A percentile compares a stretch with the other conserved stretches of the same genome.
phyloP scores from a whole-genome alignment of 1,284 basidiomycete genomes.

The Dichomitus squalens region DNA sequence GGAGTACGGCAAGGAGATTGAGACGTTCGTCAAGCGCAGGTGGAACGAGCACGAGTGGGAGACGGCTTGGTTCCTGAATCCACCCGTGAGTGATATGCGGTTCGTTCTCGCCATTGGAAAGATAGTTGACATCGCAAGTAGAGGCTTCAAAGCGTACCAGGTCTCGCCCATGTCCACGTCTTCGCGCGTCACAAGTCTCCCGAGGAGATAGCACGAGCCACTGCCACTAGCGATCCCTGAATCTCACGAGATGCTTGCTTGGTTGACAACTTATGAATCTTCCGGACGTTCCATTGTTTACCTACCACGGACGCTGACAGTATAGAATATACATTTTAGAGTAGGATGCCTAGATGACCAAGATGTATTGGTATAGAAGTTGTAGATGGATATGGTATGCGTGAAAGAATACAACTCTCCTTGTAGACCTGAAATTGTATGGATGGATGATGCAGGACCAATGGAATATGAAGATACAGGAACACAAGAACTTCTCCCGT shows the following conservation, averaged over 20 bases:
- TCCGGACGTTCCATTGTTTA: background rate
- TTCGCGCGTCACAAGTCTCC: constrained; percentile 61
- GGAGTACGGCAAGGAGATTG: constrained; percentile 57
- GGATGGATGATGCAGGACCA: background rate
- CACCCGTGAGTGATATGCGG: constrained; percentile 54
- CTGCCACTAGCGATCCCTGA: background rate
- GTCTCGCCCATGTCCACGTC: constrained; percentile 79
- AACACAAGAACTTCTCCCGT: constrained; percentile 10
- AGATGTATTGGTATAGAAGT: constrained; percentile 25
- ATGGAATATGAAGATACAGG: constrained; percentile 20
- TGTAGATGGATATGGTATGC: constrained; percentile 11
- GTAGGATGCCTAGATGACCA: background rate
- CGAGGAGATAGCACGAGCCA: constrained; percentile 27
- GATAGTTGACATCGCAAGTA: constrained; percentile 29
- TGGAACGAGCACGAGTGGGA: constrained; percentile 77
- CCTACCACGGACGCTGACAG: background rate
- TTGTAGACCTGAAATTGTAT: constrained; percentile 2
- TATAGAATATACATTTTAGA: constrained; percentile 1
- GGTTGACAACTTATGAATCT: background rate
- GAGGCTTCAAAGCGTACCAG: constrained; percentile 79
- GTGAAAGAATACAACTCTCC: constrained; percentile 12
- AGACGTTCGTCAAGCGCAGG: constrained; percentile 58
- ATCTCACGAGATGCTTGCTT: background rate
- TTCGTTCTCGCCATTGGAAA: background rate
- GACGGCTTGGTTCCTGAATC: constrained; percentile 86